Evolutionary conservation across 345 rosid species (phyloP).

Genomic region (Turritis glabra): DNA sequence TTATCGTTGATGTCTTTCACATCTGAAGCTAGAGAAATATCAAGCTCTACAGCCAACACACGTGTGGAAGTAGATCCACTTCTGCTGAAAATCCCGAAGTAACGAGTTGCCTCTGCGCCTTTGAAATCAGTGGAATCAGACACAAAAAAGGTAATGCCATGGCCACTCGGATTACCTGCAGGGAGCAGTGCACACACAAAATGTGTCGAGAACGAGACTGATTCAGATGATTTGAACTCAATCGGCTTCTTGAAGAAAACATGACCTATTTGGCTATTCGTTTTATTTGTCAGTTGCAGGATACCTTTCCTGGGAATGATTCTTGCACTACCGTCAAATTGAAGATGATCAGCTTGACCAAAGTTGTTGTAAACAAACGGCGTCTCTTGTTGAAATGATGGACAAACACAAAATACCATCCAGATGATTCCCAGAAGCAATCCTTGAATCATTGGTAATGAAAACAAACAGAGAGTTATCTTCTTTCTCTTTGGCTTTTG

Average conservation of each 20-base stretch:
- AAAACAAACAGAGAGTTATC: not conserved
- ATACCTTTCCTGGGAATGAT: constrained; percentile 39
- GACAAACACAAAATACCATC: constrained; percentile 11
- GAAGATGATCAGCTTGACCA: constrained; percentile 23
- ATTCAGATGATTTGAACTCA: constrained; percentile 42
- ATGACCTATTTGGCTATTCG: constrained; percentile 38
- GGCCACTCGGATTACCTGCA: constrained; percentile 39
- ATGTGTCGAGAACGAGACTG: constrained; percentile 42
- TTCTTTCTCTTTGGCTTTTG: constrained; percentile 5
- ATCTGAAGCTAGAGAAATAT: constrained; percentile 48
- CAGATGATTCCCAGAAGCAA: constrained; percentile 17
- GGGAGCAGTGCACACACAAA: constrained; percentile 47
- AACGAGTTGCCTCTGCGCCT: constrained; percentile 24
- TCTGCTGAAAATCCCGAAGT: constrained; percentile 54
- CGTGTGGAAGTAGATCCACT: constrained; percentile 41
- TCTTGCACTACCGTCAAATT: constrained; percentile 42
- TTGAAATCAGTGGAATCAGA: constrained; percentile 30
- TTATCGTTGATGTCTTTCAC: constrained; percentile 47
- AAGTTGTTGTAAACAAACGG: constrained; percentile 49
- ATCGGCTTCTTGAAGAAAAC: constrained; percentile 46
- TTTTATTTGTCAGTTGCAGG: constrained; percentile 55
- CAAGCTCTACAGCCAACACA: constrained; percentile 62
- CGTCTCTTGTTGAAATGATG: constrained; percentile 31
- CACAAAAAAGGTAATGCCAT: constrained; percentile 51
- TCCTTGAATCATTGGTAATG: constrained; percentile 35